These are phyloP conservation scores for Pholiota microspora DNA, from an alignment of 768 basidiomycete species.

Conservation along the genomic window DNA sequence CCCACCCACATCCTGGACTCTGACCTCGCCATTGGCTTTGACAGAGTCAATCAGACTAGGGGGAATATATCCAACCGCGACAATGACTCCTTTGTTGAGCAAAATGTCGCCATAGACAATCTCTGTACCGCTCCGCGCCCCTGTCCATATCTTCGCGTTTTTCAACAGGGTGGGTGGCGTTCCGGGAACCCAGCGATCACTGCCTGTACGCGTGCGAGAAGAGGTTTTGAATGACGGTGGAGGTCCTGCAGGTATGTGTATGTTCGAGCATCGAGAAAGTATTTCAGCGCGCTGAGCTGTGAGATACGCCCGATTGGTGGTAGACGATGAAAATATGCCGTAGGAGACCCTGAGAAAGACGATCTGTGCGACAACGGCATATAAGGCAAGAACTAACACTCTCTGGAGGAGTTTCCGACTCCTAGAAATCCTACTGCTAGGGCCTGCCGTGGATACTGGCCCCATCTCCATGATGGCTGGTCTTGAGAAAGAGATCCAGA, in stretches of 20 bases:
- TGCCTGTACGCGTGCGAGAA: constrained; percentile 22
- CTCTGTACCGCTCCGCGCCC: constrained; percentile 52
- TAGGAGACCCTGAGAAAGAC: background rate
- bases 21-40: constrained; percentile 6
- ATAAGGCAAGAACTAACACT: background rate
- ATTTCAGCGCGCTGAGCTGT: constrained; percentile 9
- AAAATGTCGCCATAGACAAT: constrained; percentile 59
- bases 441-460: background rate
- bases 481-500: background rate
- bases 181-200: constrained; percentile 55
- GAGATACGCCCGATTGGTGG: background rate
- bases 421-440: background rate
- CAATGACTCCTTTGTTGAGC: constrained; percentile 63
- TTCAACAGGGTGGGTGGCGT: constrained; percentile 54
- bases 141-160: constrained; percentile 83
- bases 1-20: constrained; percentile 49
- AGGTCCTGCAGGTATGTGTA: constrained; percentile 24
- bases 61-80: constrained; percentile 44
- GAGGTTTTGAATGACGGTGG: constrained; percentile 18
- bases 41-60: constrained; percentile 18
- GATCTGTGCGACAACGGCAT: background rate
- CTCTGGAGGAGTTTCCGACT: background rate
- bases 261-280: constrained; percentile 15
- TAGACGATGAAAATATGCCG: background rate
- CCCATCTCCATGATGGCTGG: background rate